Percentiles rank a stretch among this genome's conserved stretches.
phyloP scores from a whole-genome alignment of 1,284 basidiomycete genomes.

The Anthracocystis walkeri region DNA sequence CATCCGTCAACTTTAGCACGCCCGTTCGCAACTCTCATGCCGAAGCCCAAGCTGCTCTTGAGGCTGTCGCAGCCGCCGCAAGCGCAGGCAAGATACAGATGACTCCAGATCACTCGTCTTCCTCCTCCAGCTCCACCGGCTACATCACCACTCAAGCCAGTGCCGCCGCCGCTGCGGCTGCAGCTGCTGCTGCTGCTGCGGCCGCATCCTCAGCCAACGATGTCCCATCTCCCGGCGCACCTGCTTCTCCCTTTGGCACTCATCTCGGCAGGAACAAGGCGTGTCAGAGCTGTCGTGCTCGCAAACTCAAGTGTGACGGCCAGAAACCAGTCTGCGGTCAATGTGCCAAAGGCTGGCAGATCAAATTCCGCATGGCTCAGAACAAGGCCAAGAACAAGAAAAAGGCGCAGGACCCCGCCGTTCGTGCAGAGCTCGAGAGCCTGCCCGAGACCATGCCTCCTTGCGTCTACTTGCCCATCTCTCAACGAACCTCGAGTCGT shows the following conservation, averaged over 20 bases:
- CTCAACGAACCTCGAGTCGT: constrained; percentile 38
- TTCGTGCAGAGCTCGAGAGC: constrained; percentile 43
- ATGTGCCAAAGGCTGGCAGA: constrained; percentile 60
- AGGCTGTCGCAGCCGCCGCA: constrained; percentile 46
- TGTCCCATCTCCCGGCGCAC: constrained; percentile 15
- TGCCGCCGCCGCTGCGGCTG: constrained; percentile 41
- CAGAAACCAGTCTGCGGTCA: constrained; percentile 60
- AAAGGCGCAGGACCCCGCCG: constrained; percentile 41
- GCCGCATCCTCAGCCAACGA: constrained; percentile 17
- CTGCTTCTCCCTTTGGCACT: constrained; percentile 53
- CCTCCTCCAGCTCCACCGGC: constrained; percentile 26
- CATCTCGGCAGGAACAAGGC: constrained; percentile 62
- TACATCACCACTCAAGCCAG: constrained; percentile 38
- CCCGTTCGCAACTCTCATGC: constrained; percentile 46
- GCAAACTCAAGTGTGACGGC: constrained; percentile 63
- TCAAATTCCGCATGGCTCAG: constrained; percentile 54
- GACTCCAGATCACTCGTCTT: constrained; percentile 33
- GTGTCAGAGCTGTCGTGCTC: constrained; percentile 59
- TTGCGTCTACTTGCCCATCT: constrained; percentile 53
- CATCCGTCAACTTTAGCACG: constrained; percentile 33
- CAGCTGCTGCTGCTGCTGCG: constrained; percentile 36
- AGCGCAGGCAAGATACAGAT: constrained; percentile 50
- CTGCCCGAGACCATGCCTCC: constrained; percentile 54
- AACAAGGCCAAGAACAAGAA: constrained; percentile 57
- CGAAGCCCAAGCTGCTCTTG: constrained; percentile 50